These are phyloP conservation scores for Elaeis guineensis DNA, from an alignment of 176 grass and related monocot genomes.

Conservation along the genomic window DNA sequence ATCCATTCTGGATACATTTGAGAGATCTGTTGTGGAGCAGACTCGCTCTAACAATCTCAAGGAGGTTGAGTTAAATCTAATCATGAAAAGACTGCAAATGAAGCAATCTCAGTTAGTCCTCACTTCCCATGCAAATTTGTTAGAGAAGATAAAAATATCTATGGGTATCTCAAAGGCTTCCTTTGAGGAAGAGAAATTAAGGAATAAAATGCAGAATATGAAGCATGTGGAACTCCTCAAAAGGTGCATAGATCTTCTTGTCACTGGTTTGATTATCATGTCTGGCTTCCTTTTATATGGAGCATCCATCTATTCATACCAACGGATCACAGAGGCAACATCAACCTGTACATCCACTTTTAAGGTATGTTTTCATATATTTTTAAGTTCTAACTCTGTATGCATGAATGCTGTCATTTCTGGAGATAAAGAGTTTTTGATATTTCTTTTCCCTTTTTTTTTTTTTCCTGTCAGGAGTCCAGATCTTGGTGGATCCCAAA, in stretches of 20 bases:
- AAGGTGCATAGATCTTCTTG: conserved; percentile 71
- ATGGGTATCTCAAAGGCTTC: conserved; percentile 84
- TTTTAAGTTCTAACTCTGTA: not conserved
- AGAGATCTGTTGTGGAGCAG: conserved; percentile 74
- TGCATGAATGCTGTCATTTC: not conserved
- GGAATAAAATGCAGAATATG: conserved; percentile 61
- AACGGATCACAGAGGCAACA: conserved; percentile 70
- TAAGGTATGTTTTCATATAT: conserved; percentile 36
- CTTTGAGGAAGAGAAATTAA: conserved; percentile 69
- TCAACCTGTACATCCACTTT: conserved; percentile 38
- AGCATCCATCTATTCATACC: conserved; percentile 60
- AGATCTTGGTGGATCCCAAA: conserved; percentile 93
- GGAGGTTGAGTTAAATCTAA: conserved; percentile 71
- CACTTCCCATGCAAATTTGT: conserved; percentile 48
- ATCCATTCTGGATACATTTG: conserved; percentile 45
- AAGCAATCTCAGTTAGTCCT: conserved; percentile 68
- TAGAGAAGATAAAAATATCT: conserved; percentile 73
- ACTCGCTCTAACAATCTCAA: conserved; percentile 75
- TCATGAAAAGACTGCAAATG: conserved; percentile 62
- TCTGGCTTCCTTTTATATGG: conserved; percentile 59
- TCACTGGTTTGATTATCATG: conserved; percentile 82
- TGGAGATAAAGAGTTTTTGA: not conserved
- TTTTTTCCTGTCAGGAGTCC: conserved; percentile 37
- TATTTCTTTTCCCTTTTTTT: not conserved
- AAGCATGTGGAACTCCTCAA: conserved; percentile 52